A percentile compares a stretch with the other conserved stretches of the same genome.
Conservation (phyloP, 495 filamentous ascomycete species). For the Talaromyces borbonicus region DNA sequence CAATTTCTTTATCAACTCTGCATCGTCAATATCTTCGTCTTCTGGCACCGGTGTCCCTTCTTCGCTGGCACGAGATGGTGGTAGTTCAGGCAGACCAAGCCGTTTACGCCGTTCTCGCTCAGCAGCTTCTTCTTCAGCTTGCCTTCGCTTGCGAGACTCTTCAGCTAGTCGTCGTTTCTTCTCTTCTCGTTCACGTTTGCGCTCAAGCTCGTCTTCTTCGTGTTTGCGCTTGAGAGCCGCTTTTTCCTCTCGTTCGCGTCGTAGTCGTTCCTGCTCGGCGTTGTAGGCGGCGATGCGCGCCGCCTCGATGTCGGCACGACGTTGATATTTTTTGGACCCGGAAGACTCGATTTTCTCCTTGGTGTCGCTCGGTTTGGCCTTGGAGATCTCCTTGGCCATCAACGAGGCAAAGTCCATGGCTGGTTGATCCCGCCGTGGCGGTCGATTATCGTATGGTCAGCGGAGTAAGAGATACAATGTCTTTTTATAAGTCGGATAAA, state of each 20-base stretch:
- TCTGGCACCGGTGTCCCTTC: slow-evolving; percentile 28
- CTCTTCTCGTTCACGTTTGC: slow-evolving; percentile 58
- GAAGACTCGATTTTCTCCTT: slow-evolving; percentile 21
- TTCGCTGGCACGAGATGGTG: slow-evolving; percentile 33
- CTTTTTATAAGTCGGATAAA: too few species aligned
- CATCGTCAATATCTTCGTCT: slow-evolving; percentile 62
- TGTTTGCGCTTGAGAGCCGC: slow-evolving; percentile 69
- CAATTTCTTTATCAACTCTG: slow-evolving; percentile 56
- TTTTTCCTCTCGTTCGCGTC: slow-evolving; percentile 55
- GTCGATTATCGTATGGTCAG: too few species aligned
- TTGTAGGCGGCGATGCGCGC: slow-evolving; percentile 72
- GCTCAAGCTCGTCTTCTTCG: slow-evolving; percentile 76
- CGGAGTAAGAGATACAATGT: too few species aligned
- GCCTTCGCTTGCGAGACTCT: slow-evolving; percentile 56
- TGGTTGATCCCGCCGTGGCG: background rate
- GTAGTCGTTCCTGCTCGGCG: slow-evolving; percentile 62
- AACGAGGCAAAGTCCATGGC: slow-evolving; percentile 92
- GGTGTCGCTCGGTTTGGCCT: slow-evolving; percentile 42
- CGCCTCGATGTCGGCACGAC: slow-evolving; percentile 78
- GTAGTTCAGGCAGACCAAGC: slow-evolving; percentile 65
- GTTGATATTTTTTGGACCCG: slow-evolving; percentile 66
- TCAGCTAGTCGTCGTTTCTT: slow-evolving; percentile 74
- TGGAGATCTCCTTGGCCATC: slow-evolving; percentile 82
- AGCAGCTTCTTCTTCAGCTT: slow-evolving; percentile 54
- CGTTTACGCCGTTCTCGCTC: slow-evolving; percentile 46